A percentile compares a stretch with the other conserved stretches of the same genome.
Conservation (phyloP, 306 rosid genomes). For the Benincasa hispida region DNA sequence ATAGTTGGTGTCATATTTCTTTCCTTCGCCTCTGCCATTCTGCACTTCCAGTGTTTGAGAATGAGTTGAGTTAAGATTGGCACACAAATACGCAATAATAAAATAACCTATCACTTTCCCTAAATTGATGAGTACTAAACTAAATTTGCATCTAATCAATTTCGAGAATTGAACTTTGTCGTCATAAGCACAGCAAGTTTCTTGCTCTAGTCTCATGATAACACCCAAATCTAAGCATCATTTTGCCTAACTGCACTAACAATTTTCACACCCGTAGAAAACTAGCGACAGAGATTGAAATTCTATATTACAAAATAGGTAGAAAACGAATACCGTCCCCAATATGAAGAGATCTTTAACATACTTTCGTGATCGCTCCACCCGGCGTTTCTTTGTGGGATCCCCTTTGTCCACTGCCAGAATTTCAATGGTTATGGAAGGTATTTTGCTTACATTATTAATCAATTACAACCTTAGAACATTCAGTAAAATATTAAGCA, state of each 20-base stretch:
- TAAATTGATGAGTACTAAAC: background rate
- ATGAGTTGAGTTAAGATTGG: background rate
- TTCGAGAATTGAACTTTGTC: background rate
- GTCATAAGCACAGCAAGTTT: background rate
- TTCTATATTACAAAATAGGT: background rate
- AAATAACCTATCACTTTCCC: background rate
- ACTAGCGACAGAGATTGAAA: background rate
- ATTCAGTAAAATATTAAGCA: background rate
- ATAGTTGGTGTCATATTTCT: constrained; percentile 63
- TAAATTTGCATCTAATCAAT: background rate
- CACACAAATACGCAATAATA: background rate
- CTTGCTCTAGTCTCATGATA: background rate
- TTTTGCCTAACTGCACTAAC: background rate
- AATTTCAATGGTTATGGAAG: constrained; percentile 15
- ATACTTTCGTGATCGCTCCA: constrained; percentile 88
- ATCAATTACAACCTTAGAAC: background rate
- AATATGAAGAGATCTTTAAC: constrained; percentile 14
- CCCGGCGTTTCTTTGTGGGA: constrained; percentile 83
- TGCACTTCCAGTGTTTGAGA: constrained; percentile 16
- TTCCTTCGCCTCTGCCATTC: constrained; percentile 99
- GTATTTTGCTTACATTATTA: background rate
- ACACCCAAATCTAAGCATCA: background rate
- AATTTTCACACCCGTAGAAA: background rate
- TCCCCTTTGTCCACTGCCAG: constrained; percentile 74
- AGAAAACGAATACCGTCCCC: background rate